phyloP scores from a whole-genome alignment of 495 filamentous ascomycete species.

The Glarea lozoyensis region DNA sequence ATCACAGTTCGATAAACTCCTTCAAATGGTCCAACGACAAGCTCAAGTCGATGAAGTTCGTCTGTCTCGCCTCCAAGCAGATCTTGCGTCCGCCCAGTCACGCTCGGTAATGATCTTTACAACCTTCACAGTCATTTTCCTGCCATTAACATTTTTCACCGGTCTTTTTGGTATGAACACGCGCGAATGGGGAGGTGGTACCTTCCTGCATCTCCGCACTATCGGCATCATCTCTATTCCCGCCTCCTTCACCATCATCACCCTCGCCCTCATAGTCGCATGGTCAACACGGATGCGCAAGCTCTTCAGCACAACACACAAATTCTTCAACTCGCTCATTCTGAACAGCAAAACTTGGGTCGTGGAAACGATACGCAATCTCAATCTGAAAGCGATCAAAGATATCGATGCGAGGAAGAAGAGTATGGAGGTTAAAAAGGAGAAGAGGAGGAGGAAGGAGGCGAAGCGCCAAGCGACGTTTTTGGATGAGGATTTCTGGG shows the following conservation, averaged over 20 bases:
- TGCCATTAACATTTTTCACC: conserved; percentile 8
- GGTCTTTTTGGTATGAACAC: conserved; percentile 11
- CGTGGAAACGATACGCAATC: background rate
- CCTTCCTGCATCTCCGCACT: background rate
- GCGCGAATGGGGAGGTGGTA: background rate
- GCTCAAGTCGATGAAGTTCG: conserved; percentile 9
- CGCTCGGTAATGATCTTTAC: conserved; percentile 7
- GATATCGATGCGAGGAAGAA: background rate
- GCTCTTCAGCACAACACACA: background rate
- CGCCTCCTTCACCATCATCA: background rate
- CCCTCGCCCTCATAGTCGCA: conserved; percentile 1
- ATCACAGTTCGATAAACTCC: conserved; percentile 6
- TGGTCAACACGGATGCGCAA: background rate
- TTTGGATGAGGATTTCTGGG: background rate
- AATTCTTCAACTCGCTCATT: background rate
- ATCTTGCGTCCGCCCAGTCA: conserved; percentile 2
- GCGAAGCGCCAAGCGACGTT: background rate
- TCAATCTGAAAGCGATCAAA: background rate
- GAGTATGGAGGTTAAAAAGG: background rate
- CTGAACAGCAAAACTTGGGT: background rate
- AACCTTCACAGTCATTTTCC: background rate
- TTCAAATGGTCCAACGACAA: conserved; percentile 2
- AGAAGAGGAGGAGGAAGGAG: background rate
- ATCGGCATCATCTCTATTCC: conserved; percentile 2
- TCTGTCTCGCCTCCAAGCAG: conserved; percentile 2